phyloP scores from a whole-genome alignment of 768 basidiomycete genomes.

The Rhodosporidiobolus sp. region DNA sequence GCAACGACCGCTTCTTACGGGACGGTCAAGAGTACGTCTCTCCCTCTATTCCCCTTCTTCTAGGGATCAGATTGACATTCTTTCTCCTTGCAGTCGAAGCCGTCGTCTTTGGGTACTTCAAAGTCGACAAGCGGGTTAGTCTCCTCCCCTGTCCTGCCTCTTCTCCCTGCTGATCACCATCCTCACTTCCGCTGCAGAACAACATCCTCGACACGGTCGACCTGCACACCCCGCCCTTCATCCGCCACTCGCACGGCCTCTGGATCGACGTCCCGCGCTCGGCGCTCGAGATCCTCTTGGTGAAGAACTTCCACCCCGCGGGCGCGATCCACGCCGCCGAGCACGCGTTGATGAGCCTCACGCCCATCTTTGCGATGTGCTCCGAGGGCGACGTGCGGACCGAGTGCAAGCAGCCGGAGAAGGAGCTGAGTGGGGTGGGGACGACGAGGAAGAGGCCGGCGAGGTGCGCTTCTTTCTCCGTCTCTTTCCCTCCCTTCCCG shows the following conservation, averaged over 20 bases:
- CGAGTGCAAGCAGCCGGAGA: slow-evolving; percentile 61
- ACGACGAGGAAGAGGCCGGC: slow-evolving; percentile 42
- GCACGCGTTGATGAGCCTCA: slow-evolving; percentile 72
- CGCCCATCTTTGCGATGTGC: slow-evolving; percentile 60
- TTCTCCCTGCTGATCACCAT: accelerated
- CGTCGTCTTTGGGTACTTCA: slow-evolving; percentile 78
- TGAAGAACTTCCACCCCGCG: slow-evolving; percentile 63
- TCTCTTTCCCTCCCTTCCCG: background rate
- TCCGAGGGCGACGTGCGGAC: slow-evolving; percentile 63
- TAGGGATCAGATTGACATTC: too few relatives aligned
- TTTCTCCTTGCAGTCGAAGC: slow-evolving; percentile 59
- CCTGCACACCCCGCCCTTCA: slow-evolving; percentile 72
- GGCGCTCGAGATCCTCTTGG: slow-evolving; percentile 57
- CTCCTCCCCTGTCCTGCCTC: background rate
- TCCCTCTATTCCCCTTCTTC: background rate
- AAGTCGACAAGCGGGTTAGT: slow-evolving; percentile 59
- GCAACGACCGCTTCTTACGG: slow-evolving; percentile 67
- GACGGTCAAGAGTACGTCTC: slow-evolving; percentile 46
- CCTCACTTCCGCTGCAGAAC: slow-evolving; percentile 24
- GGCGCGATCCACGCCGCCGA: slow-evolving; percentile 80
- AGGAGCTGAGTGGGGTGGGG: slow-evolving; percentile 41
- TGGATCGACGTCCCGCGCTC: slow-evolving; percentile 72
- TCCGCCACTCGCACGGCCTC: slow-evolving; percentile 66
- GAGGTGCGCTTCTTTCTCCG: slow-evolving; percentile 5
- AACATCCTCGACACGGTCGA: slow-evolving; percentile 72